A percentile compares a stretch with the other conserved stretches of the same genome.
These are phyloP conservation scores for Gymnopilus dilepis DNA, from an alignment of 768 basidiomycete genomes.

Conservation along the genomic window DNA sequence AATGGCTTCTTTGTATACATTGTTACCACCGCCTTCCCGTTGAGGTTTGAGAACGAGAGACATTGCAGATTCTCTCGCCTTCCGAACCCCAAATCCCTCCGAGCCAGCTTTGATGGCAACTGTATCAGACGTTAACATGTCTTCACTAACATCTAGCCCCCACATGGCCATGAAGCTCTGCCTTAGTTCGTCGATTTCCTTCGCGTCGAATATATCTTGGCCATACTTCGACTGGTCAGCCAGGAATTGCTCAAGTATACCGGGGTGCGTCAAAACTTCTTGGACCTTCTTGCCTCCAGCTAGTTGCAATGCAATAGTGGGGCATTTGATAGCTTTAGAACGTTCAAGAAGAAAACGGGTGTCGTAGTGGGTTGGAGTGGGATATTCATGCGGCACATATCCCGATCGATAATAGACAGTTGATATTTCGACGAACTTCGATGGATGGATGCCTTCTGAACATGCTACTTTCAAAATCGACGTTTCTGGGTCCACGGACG, in stretches of 20 bases:
- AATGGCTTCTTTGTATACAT: slow-evolving; percentile 87
- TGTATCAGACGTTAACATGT: slow-evolving; percentile 37
- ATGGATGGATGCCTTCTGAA: slow-evolving; percentile 36
- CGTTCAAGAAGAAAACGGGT: slow-evolving; percentile 82
- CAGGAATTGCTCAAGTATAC: slow-evolving; percentile 78
- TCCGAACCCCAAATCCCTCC: slow-evolving; percentile 48
- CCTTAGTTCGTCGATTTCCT: slow-evolving; percentile 60
- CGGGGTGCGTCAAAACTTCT: slow-evolving; percentile 78
- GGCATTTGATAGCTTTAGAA: slow-evolving; percentile 90
- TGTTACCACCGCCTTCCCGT: slow-evolving; percentile 98
- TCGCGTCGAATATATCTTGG: slow-evolving; percentile 33
- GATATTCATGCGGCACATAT: slow-evolving; percentile 85
- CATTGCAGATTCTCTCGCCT: slow-evolving; percentile 54
- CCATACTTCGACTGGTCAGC: slow-evolving; percentile 43
- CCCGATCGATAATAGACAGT: slow-evolving; percentile 91
- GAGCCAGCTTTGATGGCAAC: slow-evolving; percentile 30
- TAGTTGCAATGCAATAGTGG: slow-evolving; percentile 88
- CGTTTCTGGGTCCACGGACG: slow-evolving; percentile 53
- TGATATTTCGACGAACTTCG: slow-evolving; percentile 68
- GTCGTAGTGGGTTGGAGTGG: slow-evolving; percentile 63
- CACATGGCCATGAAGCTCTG: slow-evolving; percentile 90
- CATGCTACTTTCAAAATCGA: slow-evolving; percentile 49
- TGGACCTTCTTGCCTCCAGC: slow-evolving; percentile 97
- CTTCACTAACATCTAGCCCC: slow-evolving; percentile 65
- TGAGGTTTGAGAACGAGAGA: slow-evolving; percentile 93